Conservation (phyloP, 192 early-diverging fungal genomes). For the Entrophospora sp. region DNA sequence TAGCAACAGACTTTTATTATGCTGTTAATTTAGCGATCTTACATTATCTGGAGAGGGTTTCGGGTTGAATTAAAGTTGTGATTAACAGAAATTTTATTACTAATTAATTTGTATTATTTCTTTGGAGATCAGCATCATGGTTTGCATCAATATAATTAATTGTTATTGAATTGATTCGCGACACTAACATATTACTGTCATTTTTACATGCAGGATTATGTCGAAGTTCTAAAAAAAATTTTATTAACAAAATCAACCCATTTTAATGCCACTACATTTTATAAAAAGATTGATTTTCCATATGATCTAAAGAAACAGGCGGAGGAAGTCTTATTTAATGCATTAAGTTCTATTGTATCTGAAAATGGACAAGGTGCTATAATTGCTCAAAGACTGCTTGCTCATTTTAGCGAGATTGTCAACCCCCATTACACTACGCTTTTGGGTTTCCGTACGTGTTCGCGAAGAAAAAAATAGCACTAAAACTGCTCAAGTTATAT, state of each 20-base stretch:
- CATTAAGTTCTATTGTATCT: constrained; percentile 4
- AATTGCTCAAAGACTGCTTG: constrained; percentile 14
- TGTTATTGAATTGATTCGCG: constrained; percentile 1
- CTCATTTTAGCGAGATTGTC: constrained; percentile 10
- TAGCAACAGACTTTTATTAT: too few relatives aligned
- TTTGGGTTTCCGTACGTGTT: constrained; percentile 1
- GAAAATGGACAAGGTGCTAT: not conserved
- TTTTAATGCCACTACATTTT: constrained; percentile 14
- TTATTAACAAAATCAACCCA: constrained; percentile 5
- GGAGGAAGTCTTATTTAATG: constrained; percentile 1
- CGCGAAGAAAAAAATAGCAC: constrained; percentile 13
- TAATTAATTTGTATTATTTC: not conserved
- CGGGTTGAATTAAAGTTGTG: constrained; percentile 1
- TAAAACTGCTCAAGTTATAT: constrained; percentile 18
- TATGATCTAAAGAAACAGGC: not conserved
- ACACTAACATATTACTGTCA: constrained; percentile 14
- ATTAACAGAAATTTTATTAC: not conserved
- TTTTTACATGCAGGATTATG: constrained; percentile 17
- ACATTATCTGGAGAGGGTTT: constrained; percentile 10
- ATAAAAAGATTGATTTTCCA: constrained; percentile 13
- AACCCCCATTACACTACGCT: not conserved
- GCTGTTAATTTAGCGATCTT: not conserved
- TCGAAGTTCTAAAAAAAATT: constrained; percentile 9
- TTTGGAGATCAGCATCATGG: constrained; percentile 9
- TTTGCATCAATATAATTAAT: not conserved